A percentile compares a stretch with the other conserved stretches of the same genome.
phyloP scores from a whole-genome alignment of 192 early-diverging fungal species.

The Paraglomus brasilianum region DNA sequence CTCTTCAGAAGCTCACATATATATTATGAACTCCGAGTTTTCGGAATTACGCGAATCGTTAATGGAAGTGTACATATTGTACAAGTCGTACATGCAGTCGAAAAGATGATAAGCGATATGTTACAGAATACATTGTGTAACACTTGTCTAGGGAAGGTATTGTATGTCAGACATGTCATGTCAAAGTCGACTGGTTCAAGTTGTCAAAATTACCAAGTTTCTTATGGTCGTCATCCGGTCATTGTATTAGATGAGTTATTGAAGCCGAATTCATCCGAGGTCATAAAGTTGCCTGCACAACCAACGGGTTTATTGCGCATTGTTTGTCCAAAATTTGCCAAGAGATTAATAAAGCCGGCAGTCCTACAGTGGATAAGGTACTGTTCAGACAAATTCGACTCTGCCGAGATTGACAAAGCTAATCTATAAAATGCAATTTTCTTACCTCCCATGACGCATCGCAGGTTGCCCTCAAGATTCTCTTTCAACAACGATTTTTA shows the following conservation, averaged over 20 bases:
- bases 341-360: conserved; percentile 46
- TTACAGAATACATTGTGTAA: conserved; percentile 39
- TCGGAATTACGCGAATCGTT: conserved; percentile 34
- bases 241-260: not conserved
- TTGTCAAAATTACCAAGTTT: no score
- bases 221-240: no score
- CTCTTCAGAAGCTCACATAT: conserved; percentile 4
- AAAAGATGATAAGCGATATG: conserved; percentile 29
- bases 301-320: conserved; percentile 41
- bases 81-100: conserved; percentile 27
- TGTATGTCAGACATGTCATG: not conserved
- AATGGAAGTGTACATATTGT: conserved; percentile 38
- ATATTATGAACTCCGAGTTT: conserved; percentile 35
- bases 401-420: not conserved
- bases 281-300: conserved; percentile 43
- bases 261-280: conserved; percentile 4
- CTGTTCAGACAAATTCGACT: not conserved
- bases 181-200: no score
- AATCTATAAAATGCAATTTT: not conserved
- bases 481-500: conserved; percentile 29
- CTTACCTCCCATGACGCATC: no score
- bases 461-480: conserved; percentile 11
- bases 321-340: conserved; percentile 44
- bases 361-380: conserved; percentile 52
- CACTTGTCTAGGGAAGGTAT: conserved; percentile 54